Conservation (phyloP, 2,329 filamentous ascomycete genomes). For the Cordyceps cateniannulata region DNA sequence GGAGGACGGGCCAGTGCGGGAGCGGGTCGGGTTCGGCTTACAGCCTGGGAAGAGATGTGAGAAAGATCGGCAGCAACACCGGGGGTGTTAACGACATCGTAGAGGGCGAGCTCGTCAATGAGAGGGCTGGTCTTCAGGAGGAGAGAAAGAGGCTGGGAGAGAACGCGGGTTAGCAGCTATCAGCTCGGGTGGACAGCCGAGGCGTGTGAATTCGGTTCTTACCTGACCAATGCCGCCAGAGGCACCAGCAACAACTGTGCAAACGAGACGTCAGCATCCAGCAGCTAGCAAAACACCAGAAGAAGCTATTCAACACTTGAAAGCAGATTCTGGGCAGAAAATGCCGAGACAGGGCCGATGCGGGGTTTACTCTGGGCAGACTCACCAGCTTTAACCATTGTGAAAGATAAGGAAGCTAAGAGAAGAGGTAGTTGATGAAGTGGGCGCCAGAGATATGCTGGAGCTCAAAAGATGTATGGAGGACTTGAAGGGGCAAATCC, state of each 20-base stretch:
- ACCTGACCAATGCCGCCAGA: slow-evolving; percentile 99
- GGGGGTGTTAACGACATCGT: slow-evolving; percentile 98
- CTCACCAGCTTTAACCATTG: slow-evolving; percentile 54
- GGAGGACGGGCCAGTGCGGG: not conserved
- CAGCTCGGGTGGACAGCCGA: not conserved
- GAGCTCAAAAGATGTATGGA: not conserved
- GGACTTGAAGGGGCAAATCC: not conserved
- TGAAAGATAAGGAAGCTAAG: slow-evolving; percentile 15
- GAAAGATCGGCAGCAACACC: slow-evolving; percentile 94
- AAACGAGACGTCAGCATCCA: slow-evolving; percentile 12
- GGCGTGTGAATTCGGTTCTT: not conserved
- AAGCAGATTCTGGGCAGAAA: not conserved
- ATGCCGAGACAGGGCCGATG: slow-evolving; percentile 11
- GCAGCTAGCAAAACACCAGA: not conserved
- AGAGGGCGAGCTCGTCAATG: slow-evolving; percentile 88
- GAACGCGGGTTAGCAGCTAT: slow-evolving; percentile 17
- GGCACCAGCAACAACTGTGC: slow-evolving; percentile 78
- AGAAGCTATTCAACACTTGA: not conserved
- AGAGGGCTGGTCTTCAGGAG: slow-evolving; percentile 87
- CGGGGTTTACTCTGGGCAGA: slow-evolving; percentile 15
- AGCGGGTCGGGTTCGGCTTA: slow-evolving; percentile 34
- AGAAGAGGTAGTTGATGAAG: not conserved
- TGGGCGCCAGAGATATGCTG: not conserved
- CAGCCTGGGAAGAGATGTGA: slow-evolving; percentile 89
- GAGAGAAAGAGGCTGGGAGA: slow-evolving; percentile 77